Conservation (phyloP, 73 alveolate species). For the Urostyla sp. region DNA sequence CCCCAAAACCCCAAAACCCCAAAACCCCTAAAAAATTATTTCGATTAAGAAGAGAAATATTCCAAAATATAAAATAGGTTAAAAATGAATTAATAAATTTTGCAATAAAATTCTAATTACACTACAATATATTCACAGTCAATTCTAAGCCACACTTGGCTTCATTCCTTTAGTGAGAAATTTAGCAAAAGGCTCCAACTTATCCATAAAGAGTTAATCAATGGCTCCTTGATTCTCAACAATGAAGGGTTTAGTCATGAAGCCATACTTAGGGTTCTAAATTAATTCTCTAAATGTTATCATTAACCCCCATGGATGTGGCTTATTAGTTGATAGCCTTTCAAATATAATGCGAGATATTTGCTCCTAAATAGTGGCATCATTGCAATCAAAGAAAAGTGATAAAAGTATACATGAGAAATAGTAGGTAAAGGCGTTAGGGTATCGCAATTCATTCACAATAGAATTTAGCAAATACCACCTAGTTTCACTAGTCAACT, state of each 20-base stretch:
- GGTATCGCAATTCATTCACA: slow-evolving; percentile 92
- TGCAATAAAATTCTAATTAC: too few relatives aligned
- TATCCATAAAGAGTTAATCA: slow-evolving; percentile 8
- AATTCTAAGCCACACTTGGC: neutral
- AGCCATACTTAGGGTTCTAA: slow-evolving; percentile 51
- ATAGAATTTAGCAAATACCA: slow-evolving; percentile 83
- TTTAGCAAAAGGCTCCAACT: slow-evolving; percentile 6
- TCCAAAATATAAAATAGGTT: too few relatives aligned
- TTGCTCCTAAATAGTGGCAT: slow-evolving; percentile 78
- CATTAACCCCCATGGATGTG: slow-evolving; percentile 97
- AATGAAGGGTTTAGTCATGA: slow-evolving; percentile 29
- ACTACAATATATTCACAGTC: neutral
- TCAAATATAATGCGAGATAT: slow-evolving; percentile 86
- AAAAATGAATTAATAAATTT: too few relatives aligned
- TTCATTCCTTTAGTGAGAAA: neutral
- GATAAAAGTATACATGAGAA: slow-evolving; percentile 79
- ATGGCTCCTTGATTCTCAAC: slow-evolving; percentile 25
- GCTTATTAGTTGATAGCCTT: slow-evolving; percentile 87
- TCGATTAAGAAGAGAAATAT: too few relatives aligned
- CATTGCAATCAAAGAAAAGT: slow-evolving; percentile 72
- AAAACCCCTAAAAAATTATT: too few relatives aligned
- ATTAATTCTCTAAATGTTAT: slow-evolving; percentile 87
- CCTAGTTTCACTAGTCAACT: slow-evolving; percentile 77
- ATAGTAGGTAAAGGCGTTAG: slow-evolving; percentile 90
- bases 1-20: too few relatives aligned